Evolutionary conservation across 2,329 filamentous ascomycete genomes (phyloP).

Genomic region (Botrytis deweyae): DNA sequence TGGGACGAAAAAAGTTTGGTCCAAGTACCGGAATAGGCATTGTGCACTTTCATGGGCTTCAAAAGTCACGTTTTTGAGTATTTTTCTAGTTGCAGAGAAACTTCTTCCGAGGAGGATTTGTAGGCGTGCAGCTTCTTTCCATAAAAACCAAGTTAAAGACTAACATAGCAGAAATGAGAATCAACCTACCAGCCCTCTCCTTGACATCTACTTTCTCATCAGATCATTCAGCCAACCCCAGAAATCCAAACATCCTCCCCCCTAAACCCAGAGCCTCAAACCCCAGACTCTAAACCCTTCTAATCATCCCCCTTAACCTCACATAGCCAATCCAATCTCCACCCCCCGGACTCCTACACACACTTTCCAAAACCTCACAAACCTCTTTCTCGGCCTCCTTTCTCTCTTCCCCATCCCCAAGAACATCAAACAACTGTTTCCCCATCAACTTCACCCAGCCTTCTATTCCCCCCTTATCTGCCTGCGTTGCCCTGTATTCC

Average conservation of each 20-base stretch:
- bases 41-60: neutral
- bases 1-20: no score
- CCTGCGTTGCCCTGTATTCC: constrained; percentile 63
- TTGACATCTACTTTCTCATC: neutral
- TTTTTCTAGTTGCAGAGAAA: neutral
- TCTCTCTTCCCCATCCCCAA: constrained; percentile 45
- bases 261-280: neutral
- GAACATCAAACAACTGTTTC: constrained; percentile 54
- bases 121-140: neutral
- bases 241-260: no score
- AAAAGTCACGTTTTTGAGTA: neutral
- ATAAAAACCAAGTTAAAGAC: neutral
- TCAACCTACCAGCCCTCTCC: neutral
- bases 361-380: constrained; percentile 52
- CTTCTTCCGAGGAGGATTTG: neutral
- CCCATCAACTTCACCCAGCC: constrained; percentile 68
- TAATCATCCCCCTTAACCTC: constrained; percentile 50
- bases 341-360: constrained; percentile 57
- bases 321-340: constrained; percentile 58
- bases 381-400: constrained; percentile 56
- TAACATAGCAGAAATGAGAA: neutral
- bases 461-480: constrained; percentile 58
- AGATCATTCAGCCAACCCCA: neutral
- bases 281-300: constrained; percentile 37
- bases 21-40: no score